Evolutionary conservation across 805 yeast genomes (phyloP).

Genomic region (Cyberlindnera samutprakarnensis): DNA sequence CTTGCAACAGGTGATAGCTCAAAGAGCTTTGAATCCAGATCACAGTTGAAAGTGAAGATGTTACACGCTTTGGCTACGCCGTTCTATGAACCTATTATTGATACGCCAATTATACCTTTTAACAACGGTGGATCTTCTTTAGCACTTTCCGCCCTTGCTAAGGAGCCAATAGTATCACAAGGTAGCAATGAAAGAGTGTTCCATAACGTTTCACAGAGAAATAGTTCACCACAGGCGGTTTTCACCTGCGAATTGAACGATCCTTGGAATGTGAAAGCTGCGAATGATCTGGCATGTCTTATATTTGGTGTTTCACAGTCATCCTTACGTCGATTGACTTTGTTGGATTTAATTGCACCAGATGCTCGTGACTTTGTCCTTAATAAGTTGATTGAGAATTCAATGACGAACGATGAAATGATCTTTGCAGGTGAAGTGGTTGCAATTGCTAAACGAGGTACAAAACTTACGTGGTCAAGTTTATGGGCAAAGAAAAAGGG

Average conservation of each 20-base stretch:
- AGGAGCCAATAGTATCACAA: slow-evolving; percentile 5
- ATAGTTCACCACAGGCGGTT: slow-evolving; percentile 72
- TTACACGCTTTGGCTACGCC: slow-evolving; percentile 64
- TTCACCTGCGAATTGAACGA: slow-evolving; percentile 66
- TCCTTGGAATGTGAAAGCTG: slow-evolving; percentile 79
- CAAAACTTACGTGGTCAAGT: slow-evolving; percentile 72
- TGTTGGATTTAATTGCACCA: slow-evolving; percentile 72
- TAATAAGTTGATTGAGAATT: slow-evolving; percentile 38
- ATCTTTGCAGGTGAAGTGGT: slow-evolving; percentile 80
- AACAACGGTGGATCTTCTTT: slow-evolving; percentile 22
- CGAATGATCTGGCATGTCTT: slow-evolving; percentile 84
- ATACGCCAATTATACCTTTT: slow-evolving; percentile 19
- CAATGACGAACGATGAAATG: slow-evolving; percentile 31
- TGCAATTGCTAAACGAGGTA: slow-evolving; percentile 66
- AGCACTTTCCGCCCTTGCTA: slow-evolving; percentile 23
- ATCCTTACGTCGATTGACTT: slow-evolving; percentile 51
- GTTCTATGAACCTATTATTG: slow-evolving; percentile 29
- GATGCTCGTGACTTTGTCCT: slow-evolving; percentile 66
- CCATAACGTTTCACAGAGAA: slow-evolving; percentile 66
- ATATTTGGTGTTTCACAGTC: slow-evolving; percentile 74
- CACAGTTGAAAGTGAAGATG: slow-evolving; percentile 31
- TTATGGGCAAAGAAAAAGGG: slow-evolving; percentile 82
- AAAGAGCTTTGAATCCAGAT: slow-evolving; percentile 13
- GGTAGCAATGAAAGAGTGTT: slow-evolving; percentile 35
- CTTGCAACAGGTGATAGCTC: slow-evolving; percentile 30